Conservation (phyloP, 305 asterid genomes). For the Striga hermonthica region DNA sequence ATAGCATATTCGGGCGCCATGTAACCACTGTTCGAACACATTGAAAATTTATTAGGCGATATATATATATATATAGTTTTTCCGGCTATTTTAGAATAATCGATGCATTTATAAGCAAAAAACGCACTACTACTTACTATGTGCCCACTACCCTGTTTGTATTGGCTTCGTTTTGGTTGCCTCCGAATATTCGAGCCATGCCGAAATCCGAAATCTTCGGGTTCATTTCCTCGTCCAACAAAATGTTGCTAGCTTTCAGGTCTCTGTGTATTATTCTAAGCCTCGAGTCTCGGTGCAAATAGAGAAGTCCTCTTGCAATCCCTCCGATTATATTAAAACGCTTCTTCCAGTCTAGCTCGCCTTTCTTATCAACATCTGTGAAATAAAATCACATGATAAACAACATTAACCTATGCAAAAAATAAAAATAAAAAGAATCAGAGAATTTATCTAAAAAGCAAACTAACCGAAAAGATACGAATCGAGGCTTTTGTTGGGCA, state of each 20-base stretch:
- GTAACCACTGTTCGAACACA: constrained; percentile 52
- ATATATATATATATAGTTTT: neutral
- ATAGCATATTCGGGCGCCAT: constrained; percentile 96
- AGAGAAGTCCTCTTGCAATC: constrained; percentile 82
- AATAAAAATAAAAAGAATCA: too few species aligned
- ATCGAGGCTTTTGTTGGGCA: constrained; percentile 89
- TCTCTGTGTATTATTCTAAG: constrained; percentile 83
- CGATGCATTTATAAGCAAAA: neutral
- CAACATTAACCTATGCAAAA: neutral
- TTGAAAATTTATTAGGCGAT: neutral
- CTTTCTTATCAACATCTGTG: constrained; percentile 56
- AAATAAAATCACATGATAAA: constrained; percentile 1
- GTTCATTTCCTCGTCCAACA: constrained; percentile 85
- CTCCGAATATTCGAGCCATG: constrained; percentile 91
- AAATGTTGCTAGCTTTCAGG: constrained; percentile 80
- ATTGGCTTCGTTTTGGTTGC: constrained; percentile 73
- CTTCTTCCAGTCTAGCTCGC: constrained; percentile 60
- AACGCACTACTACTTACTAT: constrained; percentile 60
- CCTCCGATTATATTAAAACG: constrained; percentile 75
- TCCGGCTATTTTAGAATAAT: neutral
- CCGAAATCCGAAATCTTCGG: constrained; percentile 96
- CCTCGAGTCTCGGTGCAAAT: constrained; percentile 93
- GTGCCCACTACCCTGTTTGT: constrained; percentile 86
- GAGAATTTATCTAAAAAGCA: neutral
- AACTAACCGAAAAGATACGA: constrained; percentile 67